phyloP scores from a whole-genome alignment of 2,329 filamentous ascomycete genomes.

The Neopestalotiopsis sp. region DNA sequence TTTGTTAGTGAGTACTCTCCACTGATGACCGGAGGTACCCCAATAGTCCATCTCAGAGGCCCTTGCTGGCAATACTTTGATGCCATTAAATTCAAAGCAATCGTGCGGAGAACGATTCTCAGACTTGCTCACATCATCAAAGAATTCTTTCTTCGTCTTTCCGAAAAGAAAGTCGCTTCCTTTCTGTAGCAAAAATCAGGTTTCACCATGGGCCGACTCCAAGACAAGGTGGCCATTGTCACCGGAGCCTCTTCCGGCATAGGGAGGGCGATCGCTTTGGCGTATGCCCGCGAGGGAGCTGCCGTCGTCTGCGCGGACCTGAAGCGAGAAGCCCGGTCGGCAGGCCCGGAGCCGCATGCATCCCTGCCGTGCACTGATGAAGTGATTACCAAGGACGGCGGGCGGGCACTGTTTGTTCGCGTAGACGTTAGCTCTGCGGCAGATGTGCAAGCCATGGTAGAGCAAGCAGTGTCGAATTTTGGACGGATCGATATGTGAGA shows the following conservation, averaged over 20 bases:
- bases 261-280: conserved; percentile 49
- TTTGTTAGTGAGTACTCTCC: too few relatives aligned
- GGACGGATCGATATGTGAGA: background rate
- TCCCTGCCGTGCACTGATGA: background rate
- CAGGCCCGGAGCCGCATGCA: conserved; percentile 3
- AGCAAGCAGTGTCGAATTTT: background rate
- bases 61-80: too few relatives aligned
- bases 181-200: too few relatives aligned
- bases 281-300: conserved; percentile 45
- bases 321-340: conserved; percentile 27
- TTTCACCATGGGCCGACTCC: conserved; percentile 25
- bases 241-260: conserved; percentile 52
- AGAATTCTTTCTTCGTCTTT: too few relatives aligned
- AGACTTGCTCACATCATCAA: too few relatives aligned
- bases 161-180: background rate
- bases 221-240: conserved; percentile 44
- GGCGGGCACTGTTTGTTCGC: background rate
- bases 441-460: background rate
- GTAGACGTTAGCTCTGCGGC: background rate
- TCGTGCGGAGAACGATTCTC: too few relatives aligned
- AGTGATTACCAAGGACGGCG: background rate
- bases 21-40: too few relatives aligned
- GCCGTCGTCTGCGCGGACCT: conserved; percentile 48
- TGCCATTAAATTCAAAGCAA: too few relatives aligned
- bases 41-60: too few relatives aligned